Evolutionary conservation across 768 basidiomycete genomes (phyloP), one percentile per base, ranked within the genome.

Genomic region (Clitopilus hobsonii): DNA sequence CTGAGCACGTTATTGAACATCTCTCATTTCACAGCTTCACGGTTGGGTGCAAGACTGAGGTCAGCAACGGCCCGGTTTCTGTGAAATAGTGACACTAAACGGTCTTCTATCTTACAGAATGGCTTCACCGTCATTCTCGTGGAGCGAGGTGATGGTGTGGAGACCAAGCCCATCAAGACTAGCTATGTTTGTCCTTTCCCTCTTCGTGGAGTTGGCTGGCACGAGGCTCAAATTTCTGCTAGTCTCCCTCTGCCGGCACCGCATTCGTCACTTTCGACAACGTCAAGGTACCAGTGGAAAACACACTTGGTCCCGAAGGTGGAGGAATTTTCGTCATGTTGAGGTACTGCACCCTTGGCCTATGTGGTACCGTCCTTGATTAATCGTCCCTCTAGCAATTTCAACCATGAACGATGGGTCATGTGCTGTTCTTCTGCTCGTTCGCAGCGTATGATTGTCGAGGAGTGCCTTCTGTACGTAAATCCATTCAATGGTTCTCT

Each of bases 341-440:
- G 24, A 75, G 86, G 65, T 76, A 53, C 51, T 60, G 26, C 56
- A 54, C n/a, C 24, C 52, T 20, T 3, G 29, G 23, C 38, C 11
- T 52, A 29, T n/a, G 20, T 23, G 26, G 27, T 52, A 23, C 7
- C 0, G 18, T 8, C 26, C 51, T 8, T 53, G 20, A 53, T 45
- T 51, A 55, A 30, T 16, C 56, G 41, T 18, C 11, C 22, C 49
- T 52, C 7, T 41, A 86, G 84, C 58, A 97, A 97, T 73, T 97
- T 96, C 73, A 96, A 95, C 69, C 93, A 95, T 70, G 94, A 94
- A 67, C 86, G 90, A 65, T 95, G 91, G 92, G 88, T 90, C 52
- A 94, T 94, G 89, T 83, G 81, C 66, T 90, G 89, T 61, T 74
- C 81, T 27, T 84, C 82, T 23, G 84, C 84, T 49, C 78, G 88